Conservation (phyloP, 306 rosid species). For the Cicer yamashitae region DNA sequence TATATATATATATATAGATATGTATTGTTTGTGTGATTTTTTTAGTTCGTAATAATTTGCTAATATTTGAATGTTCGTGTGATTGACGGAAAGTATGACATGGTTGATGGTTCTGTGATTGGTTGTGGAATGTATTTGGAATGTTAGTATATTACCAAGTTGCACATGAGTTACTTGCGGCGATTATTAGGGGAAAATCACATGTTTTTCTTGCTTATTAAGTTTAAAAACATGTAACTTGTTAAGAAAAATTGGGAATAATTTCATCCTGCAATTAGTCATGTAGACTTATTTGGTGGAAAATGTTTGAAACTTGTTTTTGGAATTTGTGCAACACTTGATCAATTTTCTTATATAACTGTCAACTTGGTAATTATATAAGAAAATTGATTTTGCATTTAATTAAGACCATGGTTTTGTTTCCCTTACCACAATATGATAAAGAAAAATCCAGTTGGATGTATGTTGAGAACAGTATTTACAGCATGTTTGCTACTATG, state of each 20-base stretch:
- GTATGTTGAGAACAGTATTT: background rate
- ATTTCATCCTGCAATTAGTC: conserved; percentile 1
- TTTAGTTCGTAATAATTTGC: background rate
- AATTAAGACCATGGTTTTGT: conserved; percentile 6
- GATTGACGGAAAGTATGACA: conserved; percentile 21
- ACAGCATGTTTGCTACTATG: background rate
- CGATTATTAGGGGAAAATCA: conserved; percentile 47
- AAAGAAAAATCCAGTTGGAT: background rate
- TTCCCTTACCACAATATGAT: background rate
- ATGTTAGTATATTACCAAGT: background rate
- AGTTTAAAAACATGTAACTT: background rate
- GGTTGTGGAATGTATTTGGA: conserved; percentile 18
- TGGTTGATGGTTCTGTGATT: conserved; percentile 29
- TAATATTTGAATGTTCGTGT: conserved; percentile 1
- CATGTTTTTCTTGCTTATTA: conserved; percentile 49
- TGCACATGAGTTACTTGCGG: conserved; percentile 42
- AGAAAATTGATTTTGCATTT: background rate
- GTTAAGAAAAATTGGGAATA: background rate
- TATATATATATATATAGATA: background rate
- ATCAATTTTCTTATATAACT: too few species aligned
- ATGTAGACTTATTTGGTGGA: background rate
- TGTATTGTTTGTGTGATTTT: background rate
- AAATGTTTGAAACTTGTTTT: background rate
- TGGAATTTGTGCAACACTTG: background rate
- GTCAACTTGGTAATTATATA: background rate